phyloP scores from a whole-genome alignment of 73 alveolate species.

The Stentor roeselii region DNA sequence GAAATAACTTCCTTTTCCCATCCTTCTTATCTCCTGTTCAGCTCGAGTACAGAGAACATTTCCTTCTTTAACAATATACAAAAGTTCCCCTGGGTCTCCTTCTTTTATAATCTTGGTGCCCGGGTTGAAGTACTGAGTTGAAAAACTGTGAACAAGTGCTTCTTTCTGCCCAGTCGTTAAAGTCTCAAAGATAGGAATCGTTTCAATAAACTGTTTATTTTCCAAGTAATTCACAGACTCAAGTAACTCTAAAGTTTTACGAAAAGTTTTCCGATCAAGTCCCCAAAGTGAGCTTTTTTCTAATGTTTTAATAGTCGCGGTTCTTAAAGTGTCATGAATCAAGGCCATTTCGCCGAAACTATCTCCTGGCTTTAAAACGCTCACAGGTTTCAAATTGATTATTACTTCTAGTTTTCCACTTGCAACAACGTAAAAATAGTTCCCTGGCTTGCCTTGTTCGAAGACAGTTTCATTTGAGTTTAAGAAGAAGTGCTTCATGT shows the following conservation, averaged over 20 bases:
- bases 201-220: constrained; percentile 41
- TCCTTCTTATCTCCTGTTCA: constrained; percentile 48
- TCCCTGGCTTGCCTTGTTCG: constrained; percentile 30
- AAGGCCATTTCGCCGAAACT: constrained; percentile 96
- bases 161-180: constrained; percentile 23
- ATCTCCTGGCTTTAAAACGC: constrained; percentile 58
- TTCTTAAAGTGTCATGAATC: constrained; percentile 84
- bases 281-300: constrained; percentile 80
- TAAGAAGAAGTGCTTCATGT: constrained; percentile 9
- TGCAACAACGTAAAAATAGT: background rate
- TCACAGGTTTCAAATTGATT: background rate
- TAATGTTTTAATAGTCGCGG: constrained; percentile 83
- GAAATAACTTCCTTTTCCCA: constrained; percentile 53
- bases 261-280: constrained; percentile 83
- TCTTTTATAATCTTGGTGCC: constrained; percentile 60
- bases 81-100: constrained; percentile 83
- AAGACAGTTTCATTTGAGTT: constrained; percentile 6
- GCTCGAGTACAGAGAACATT: constrained; percentile 49
- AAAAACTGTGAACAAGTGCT: background rate
- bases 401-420: constrained; percentile 33
- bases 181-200: constrained; percentile 30
- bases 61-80: constrained; percentile 69
- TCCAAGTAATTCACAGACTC: constrained; percentile 36
- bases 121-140: constrained; percentile 28
- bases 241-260: constrained; percentile 51